Base-by-base conservation (phyloP, 768 basidiomycete species). In the Termitomyces sp. region DNA sequence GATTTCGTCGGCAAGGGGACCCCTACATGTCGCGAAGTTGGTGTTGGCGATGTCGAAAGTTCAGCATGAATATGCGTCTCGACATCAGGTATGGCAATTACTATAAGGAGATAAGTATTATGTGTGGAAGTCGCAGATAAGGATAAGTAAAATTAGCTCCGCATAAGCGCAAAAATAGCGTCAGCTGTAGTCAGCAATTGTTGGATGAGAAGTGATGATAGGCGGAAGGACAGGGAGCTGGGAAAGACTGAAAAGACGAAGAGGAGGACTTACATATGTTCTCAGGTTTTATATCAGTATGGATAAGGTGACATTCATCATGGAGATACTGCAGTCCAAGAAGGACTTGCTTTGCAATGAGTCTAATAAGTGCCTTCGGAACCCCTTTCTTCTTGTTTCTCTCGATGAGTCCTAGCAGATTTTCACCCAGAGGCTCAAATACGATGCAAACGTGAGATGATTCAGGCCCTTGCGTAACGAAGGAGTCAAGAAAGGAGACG, bases 221-320 rank as follows among this genome's bases (percentile, higher is more conserved):
- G 39, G n/a, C 51, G 42, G 51, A 50, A 59, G 56, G 47, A 45
- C 53, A 60, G 36, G 36, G 48, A 24, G 24, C 36, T 50, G 20
- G 46, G 59, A 56, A 20, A 42, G 18, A 61, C 15, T 58, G 60
- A 39, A 29, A 48, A 54, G 57, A 47, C 28, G 22, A 28, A 55
- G 39, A 60, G 41, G 58, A 58, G 51, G 31, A 55, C 92, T 78
- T 68, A 95, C 94, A 76, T 59, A 97, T 93, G 68, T 97, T 97
- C 78, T 97, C 94, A 55, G 94, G 94, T 72, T 97, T 95, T 58
- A 95, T 88, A 64, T 92, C 90, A 22, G 94, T 97, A 68, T 97
- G 94, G 28, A 95, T 92, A 41, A 96, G 81, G 67, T 91, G 85
- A 71, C 93, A 95, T 71, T 93, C 92, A 26, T 93, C 89, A 65